phyloP scores from a whole-genome alignment of 2,329 filamentous ascomycete genomes.

The Ophiocordyceps unilateralis region DNA sequence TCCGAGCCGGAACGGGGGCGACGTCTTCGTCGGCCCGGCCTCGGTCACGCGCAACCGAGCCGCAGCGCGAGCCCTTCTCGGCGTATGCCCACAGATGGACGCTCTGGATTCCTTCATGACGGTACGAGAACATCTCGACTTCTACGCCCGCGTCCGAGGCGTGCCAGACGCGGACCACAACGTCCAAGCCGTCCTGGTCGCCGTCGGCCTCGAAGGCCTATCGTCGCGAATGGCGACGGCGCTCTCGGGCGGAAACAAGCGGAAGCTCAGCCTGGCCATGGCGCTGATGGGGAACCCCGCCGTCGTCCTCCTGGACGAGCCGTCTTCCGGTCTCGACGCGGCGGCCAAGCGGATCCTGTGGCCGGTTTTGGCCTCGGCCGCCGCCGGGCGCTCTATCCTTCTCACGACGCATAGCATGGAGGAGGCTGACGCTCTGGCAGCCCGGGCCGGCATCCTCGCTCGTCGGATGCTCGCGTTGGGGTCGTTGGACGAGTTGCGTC shows the following conservation, averaged over 20 bases:
- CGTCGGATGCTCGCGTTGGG: conserved; percentile 73
- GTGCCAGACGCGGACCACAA: conserved; percentile 61
- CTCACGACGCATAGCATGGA: conserved; percentile 93
- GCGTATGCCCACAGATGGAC: conserved; percentile 82
- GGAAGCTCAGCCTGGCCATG: conserved; percentile 80
- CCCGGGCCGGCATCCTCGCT: conserved; percentile 72
- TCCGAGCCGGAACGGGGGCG: conserved; percentile 52
- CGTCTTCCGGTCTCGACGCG: conserved; percentile 75
- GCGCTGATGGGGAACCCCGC: conserved; percentile 84
- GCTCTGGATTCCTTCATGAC: conserved; percentile 81
- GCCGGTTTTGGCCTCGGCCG: conserved; percentile 60
- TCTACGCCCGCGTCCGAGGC: conserved; percentile 75
- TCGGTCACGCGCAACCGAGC: conserved; percentile 59
- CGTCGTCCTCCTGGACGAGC: conserved; percentile 78
- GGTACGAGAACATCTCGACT: conserved; percentile 66
- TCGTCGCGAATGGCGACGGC: conserved; percentile 57
- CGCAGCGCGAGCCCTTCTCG: conserved; percentile 56
- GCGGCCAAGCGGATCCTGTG: conserved; percentile 88
- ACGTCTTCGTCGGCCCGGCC: conserved; percentile 63
- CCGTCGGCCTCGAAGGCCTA: conserved; percentile 62
- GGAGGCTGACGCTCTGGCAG: conserved; percentile 77
- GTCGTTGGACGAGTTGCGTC: conserved; percentile 52
- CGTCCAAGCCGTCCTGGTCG: conserved; percentile 58
- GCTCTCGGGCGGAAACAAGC: conserved; percentile 79
- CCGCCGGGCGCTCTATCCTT: conserved; percentile 62